These are phyloP conservation scores for Trypanosoma scelopori DNA, from an alignment of 208 protist species.

Conservation along the genomic window DNA sequence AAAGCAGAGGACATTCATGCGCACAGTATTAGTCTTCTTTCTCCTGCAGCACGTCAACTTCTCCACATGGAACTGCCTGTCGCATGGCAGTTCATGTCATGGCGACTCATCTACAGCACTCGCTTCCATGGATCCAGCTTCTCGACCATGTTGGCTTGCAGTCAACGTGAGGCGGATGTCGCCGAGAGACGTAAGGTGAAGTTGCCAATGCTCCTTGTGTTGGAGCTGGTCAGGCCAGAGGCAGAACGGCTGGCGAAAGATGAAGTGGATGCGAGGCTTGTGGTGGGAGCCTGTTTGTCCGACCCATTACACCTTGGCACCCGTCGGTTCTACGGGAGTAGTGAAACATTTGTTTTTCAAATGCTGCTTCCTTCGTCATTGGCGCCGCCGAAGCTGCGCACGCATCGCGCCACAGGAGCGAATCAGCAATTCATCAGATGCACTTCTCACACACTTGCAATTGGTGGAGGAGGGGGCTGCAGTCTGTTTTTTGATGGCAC, in stretches of 20 bases:
- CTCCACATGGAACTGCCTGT: conserved; percentile 64
- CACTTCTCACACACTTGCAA: conserved; percentile 47
- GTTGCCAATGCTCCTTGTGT: conserved; percentile 59
- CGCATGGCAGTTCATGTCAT: conserved; percentile 59
- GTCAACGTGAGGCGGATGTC: conserved; percentile 39
- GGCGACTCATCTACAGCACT: conserved; percentile 77
- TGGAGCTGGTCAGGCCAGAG: conserved; percentile 48
- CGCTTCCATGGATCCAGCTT: conserved; percentile 65
- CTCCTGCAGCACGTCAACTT: conserved; percentile 36
- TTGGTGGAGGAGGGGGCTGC: conserved; percentile 67
- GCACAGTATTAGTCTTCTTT: conserved; percentile 42
- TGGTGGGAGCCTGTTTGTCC: conserved; percentile 70
- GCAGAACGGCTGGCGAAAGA: neutral
- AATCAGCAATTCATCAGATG: conserved; percentile 77
- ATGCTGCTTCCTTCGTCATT: conserved; percentile 37
- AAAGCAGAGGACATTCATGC: neutral
- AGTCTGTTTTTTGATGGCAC: conserved; percentile 59
- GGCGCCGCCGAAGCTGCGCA: conserved; percentile 34
- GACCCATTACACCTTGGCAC: conserved; percentile 40
- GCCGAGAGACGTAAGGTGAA: neutral
- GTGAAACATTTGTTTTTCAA: conserved; percentile 81
- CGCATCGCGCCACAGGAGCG: conserved; percentile 41
- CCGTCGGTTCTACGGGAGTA: conserved; percentile 66
- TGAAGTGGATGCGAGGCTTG: conserved; percentile 3
- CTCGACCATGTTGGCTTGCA: conserved; percentile 46